Base-by-base conservation (phyloP, 164 flowering plant species). In the Taxillus chinensis region DNA sequence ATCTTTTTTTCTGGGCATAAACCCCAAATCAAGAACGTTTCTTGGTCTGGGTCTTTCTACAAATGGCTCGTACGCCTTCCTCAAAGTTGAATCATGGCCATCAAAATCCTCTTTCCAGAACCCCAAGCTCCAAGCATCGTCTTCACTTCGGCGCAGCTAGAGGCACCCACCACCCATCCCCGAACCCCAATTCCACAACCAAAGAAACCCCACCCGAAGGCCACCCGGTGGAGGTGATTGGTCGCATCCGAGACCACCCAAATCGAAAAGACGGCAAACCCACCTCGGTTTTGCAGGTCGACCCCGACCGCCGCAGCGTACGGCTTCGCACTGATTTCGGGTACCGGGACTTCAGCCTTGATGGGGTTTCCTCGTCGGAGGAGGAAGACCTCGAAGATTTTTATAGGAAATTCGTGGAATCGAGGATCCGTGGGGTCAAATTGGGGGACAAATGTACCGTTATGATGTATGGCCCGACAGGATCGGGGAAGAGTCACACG, bases 391-490 rank as follows among this genome's bases (percentile, higher is more conserved):
- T 89, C 65, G 92, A 78, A 46, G 75, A 63, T 60, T 93, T 93
- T 65, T 93, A 93, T 73, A 82, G 73, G 77, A 89, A 75, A 55
- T 93, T 85, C 56, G 84, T 93, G 3, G 79, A 83, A 66, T 80
- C 87, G 4, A 83, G 99, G 77, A 86, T 93, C 7, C 64, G 68
- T 56, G 92, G 90, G 3, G 97, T 93, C 62, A 88, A 89, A 57
- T 46, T 83, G 73, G 99, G 99, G 38, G 83, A 73, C 1, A 93
- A 90, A 58, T 93, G 99, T 48, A 93, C 99, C 0, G 71, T 93
- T 0, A 89, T 93, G 99, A 93, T 89, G 97, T 93, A 93, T 55
- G 99, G 99, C 0, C 99, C 99, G 0, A 93, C 99, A 0, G 99
- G 99, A 0, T 77, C 97, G 1, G 99, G 97, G 15, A 93, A 93